Conservation (phyloP, 208 protist species). For the Eutreptiella sp. region DNA sequence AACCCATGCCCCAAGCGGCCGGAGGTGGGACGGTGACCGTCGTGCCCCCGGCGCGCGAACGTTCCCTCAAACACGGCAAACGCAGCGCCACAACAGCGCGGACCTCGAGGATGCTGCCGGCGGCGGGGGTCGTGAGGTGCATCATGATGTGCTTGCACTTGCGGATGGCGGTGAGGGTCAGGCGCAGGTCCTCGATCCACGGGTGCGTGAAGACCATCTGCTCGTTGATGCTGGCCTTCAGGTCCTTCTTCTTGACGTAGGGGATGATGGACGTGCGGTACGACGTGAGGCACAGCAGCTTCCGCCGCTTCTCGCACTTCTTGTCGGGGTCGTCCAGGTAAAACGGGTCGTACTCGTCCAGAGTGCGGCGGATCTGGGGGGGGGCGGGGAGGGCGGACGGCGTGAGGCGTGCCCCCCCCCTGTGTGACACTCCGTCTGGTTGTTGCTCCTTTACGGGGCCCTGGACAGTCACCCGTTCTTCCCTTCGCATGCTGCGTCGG, state of each 20-base stretch:
- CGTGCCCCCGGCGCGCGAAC: too few relatives aligned
- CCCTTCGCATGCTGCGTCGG: too few relatives aligned
- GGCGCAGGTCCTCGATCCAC: slow-evolving; percentile 4
- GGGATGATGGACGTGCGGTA: slow-evolving; percentile 25
- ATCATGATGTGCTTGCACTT: slow-evolving; percentile 31
- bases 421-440: too few relatives aligned
- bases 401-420: too few relatives aligned
- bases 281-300: slow-evolving; percentile 24
- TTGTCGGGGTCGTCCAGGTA: slow-evolving; percentile 35
- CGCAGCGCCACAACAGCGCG: background rate
- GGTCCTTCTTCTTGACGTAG: slow-evolving; percentile 22
- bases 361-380: too few relatives aligned
- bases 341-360: slow-evolving; percentile 23
- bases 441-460: too few relatives aligned
- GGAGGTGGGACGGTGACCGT: too few relatives aligned
- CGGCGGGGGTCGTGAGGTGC: background rate
- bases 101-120: background rate
- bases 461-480: too few relatives aligned
- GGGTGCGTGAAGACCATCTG: slow-evolving; percentile 28
- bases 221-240: slow-evolving; percentile 31
- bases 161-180: slow-evolving; percentile 27
- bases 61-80: too few relatives aligned
- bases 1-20: too few relatives aligned
- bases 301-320: slow-evolving; percentile 29
- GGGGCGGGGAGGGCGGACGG: too few relatives aligned